Evolutionary conservation across 495 filamentous ascomycete species (phyloP), one percentile per base, ranked within the genome.

Genomic region (Terfezia boudieri): DNA sequence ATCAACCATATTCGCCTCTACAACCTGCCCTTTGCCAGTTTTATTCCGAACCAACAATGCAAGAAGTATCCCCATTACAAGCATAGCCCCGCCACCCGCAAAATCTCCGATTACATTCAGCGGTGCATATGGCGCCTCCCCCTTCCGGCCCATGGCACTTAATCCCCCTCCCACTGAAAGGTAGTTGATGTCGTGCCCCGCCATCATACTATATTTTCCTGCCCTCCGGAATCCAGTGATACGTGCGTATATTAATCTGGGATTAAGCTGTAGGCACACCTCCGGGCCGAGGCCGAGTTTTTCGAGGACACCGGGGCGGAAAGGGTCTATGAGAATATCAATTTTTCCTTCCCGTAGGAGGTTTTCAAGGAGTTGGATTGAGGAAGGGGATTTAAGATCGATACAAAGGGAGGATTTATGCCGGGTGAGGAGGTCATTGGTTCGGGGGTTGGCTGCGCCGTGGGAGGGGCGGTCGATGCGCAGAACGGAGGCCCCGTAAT

Each of bases 111-210:
- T 68, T 16, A 96, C 73, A 58, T 96, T 96, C 0, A 71, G 78
- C 5, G 89, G 89, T 8, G 87, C 72, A 53, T 81, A 77, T 8
- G 89, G 89, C 50, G 76, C 79, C 57, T 79, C 76, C 4, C 72
- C 74, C 23, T 68, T 68, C 0, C 82, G 71, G 0, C 89, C 89
- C 0, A 96, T 72, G 68, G 92, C 72, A 1, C 73, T 74, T 12
- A 96, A 68, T 0, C 82, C 81, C 0, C 89, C 89, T 1, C 81
- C 83, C 0, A 93, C 84, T 37, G 88, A 83, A 22, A 96, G 79
- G 67, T 94, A 96, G 63, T 96, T 96, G 64, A 96, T 94, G 64
- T 96, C 89, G 60, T 96, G 89, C n/a, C 89, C 88, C 0, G 89
- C 89, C 86, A 94, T 94, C 56, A 71, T 62, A 46, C 75, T 76